phyloP scores from a whole-genome alignment of 208 protist genomes.

The Leishmania major region DNA sequence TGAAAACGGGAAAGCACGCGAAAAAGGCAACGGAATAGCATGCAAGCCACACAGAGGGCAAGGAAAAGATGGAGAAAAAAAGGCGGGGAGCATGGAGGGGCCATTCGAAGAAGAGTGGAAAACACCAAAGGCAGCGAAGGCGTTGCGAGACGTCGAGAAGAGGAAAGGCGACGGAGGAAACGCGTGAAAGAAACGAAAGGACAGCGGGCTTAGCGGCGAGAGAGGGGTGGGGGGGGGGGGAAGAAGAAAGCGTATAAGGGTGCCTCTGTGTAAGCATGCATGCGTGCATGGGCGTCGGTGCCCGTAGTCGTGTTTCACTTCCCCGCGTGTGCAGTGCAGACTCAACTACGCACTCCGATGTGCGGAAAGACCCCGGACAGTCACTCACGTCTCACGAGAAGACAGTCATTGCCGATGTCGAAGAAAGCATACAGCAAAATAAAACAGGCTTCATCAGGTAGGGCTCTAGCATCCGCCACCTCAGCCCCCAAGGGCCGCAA shows the following conservation, averaged over 20 bases:
- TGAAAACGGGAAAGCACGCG: not conserved
- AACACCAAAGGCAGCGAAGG: not conserved
- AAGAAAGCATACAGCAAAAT: not conserved
- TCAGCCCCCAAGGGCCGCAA: not conserved
- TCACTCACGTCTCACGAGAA: not conserved
- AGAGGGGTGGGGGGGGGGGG: too few relatives aligned
- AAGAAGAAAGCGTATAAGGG: not conserved
- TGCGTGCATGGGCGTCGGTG: not conserved
- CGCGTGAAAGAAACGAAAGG: not conserved
- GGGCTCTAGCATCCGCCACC: not conserved
- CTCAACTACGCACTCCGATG: not conserved
- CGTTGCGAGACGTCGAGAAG: not conserved
- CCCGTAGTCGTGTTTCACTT: not conserved
- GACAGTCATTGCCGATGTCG: not conserved
- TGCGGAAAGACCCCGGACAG: not conserved
- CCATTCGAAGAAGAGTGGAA: not conserved
- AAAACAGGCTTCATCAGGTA: not conserved
- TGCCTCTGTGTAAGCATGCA: not conserved
- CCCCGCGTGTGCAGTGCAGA: not conserved
- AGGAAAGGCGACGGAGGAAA: not conserved
- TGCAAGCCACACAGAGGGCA: not conserved
- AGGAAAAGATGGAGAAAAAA: not conserved
- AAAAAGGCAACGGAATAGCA: not conserved
- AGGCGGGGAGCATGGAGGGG: not conserved
- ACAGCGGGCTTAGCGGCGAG: not conserved